Conservation (phyloP, 805 yeast species). For the Candida ponderosae region DNA sequence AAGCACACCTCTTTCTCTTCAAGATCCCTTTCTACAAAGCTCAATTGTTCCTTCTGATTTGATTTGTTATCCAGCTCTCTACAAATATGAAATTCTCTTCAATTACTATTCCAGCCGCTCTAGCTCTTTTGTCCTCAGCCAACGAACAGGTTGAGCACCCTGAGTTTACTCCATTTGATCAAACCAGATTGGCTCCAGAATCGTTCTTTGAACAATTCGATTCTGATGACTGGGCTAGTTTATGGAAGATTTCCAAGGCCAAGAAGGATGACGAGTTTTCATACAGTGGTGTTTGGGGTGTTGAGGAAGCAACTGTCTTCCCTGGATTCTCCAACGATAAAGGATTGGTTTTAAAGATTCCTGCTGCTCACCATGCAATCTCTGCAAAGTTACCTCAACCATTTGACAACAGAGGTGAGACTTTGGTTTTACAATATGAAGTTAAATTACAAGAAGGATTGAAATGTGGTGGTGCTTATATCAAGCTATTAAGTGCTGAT, state of each 20-base stretch:
- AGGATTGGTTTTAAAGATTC: constrained; percentile 69
- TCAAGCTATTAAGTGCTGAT: constrained; percentile 55
- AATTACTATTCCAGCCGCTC: constrained; percentile 16
- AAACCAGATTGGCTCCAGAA: constrained; percentile 25
- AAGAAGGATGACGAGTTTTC: constrained; percentile 44
- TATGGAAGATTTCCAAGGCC: constrained; percentile 59
- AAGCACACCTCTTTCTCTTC: too few species aligned
- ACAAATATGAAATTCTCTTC: constrained; percentile 16
- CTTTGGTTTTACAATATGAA: constrained; percentile 84
- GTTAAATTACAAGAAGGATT: constrained; percentile 75
- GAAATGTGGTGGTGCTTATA: constrained; percentile 84
- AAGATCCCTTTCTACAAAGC: too few species aligned
- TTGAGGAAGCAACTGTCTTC: constrained; percentile 52
- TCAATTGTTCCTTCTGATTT: neutral
- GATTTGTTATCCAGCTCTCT: too few species aligned
- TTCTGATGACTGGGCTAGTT: constrained; percentile 25
- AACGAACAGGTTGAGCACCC: constrained; percentile 21
- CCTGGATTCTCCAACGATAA: constrained; percentile 60
- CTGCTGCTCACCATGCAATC: constrained; percentile 80
- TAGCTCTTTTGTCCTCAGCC: constrained; percentile 13
- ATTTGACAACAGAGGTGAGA: constrained; percentile 51
- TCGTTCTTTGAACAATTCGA: constrained; percentile 65
- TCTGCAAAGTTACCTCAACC: constrained; percentile 50
- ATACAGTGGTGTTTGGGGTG: constrained; percentile 69
- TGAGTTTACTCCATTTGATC: constrained; percentile 29